Conservation (phyloP, 2,329 filamentous ascomycete genomes). For the Calonectria naviculata region DNA sequence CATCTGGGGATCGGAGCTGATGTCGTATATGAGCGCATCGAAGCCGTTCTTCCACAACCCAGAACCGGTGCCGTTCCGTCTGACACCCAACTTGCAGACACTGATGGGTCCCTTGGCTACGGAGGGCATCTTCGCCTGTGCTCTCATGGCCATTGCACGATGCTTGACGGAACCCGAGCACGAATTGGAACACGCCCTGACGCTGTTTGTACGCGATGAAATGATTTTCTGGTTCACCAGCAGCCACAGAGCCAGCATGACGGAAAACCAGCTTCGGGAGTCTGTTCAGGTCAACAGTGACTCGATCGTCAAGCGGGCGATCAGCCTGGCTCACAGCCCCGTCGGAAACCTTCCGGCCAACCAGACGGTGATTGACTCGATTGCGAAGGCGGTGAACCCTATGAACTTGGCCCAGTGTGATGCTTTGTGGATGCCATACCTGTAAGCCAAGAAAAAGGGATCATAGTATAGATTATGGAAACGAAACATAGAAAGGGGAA, state of each 20-base stretch:
- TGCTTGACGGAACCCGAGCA: constrained; percentile 90
- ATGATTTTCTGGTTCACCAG: constrained; percentile 97
- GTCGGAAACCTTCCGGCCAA: constrained; percentile 89
- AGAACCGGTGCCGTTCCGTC: constrained; percentile 95
- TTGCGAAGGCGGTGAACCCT: constrained; percentile 93
- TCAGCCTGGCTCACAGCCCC: constrained; percentile 83
- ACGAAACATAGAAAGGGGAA: constrained; percentile 10
- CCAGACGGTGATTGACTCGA: constrained; percentile 95
- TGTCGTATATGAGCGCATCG: constrained; percentile 85
- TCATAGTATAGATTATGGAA: constrained; percentile 10
- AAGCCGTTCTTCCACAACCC: constrained; percentile 95
- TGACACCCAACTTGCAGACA: constrained; percentile 95
- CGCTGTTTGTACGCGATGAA: constrained; percentile 95
- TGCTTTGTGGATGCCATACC: constrained; percentile 96
- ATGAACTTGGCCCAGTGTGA: constrained; percentile 89
- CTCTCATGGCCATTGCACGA: constrained; percentile 95
- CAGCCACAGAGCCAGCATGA: constrained; percentile 68
- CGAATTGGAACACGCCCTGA: constrained; percentile 95
- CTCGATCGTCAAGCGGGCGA: constrained; percentile 89
- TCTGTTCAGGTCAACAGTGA: constrained; percentile 89
- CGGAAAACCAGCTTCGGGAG: constrained; percentile 78
- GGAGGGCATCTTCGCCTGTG: constrained; percentile 95
- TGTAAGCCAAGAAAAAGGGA: constrained; percentile 60
- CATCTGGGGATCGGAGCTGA: constrained; percentile 95
- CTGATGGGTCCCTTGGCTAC: constrained; percentile 96